phyloP scores from a whole-genome alignment of 148 eudicot genomes.

The Oxyria digyna region DNA sequence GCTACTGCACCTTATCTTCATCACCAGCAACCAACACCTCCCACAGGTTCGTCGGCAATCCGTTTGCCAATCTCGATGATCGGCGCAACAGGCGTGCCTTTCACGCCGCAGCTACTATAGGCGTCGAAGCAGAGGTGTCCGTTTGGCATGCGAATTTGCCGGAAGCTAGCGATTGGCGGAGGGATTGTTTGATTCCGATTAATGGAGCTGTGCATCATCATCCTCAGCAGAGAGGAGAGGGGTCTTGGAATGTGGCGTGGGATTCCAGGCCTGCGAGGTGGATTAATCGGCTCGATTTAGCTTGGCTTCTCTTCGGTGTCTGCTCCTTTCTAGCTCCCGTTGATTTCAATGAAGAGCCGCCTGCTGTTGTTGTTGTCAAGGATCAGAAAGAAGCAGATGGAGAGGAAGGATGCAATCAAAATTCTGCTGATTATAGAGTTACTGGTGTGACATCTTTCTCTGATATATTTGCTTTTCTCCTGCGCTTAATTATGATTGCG shows the following conservation, averaged over 20 bases:
- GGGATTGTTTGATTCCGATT: slow-evolving; percentile 18
- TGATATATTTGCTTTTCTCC: background rate
- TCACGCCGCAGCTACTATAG: background rate
- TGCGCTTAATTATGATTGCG: too few species aligned
- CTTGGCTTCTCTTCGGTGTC: slow-evolving; percentile 51
- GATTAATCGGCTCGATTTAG: slow-evolving; percentile 43
- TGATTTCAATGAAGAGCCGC: background rate
- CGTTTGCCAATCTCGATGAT: background rate
- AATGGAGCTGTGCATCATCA: slow-evolving; percentile 17
- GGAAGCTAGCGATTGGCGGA: slow-evolving; percentile 19
- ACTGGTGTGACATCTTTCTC: slow-evolving; percentile 21
- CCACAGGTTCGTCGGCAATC: slow-evolving; percentile 2
- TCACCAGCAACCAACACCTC: slow-evolving; percentile 1
- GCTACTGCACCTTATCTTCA: slow-evolving; percentile 10
- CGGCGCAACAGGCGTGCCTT: background rate
- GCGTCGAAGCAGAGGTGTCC: slow-evolving; percentile 15
- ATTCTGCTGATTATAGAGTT: slow-evolving; percentile 23
- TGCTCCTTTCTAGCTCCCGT: slow-evolving; percentile 34
- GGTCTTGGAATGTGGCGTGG: slow-evolving; percentile 79
- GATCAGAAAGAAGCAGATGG: background rate
- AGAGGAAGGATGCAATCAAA: background rate
- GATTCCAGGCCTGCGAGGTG: slow-evolving; percentile 74
- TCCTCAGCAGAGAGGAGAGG: slow-evolving; percentile 42
- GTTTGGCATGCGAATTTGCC: slow-evolving; percentile 35
- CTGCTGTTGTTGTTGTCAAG: background rate